These are phyloP conservation scores for Candida maltosa DNA, from an alignment of 805 yeast species.

Conservation along the genomic window DNA sequence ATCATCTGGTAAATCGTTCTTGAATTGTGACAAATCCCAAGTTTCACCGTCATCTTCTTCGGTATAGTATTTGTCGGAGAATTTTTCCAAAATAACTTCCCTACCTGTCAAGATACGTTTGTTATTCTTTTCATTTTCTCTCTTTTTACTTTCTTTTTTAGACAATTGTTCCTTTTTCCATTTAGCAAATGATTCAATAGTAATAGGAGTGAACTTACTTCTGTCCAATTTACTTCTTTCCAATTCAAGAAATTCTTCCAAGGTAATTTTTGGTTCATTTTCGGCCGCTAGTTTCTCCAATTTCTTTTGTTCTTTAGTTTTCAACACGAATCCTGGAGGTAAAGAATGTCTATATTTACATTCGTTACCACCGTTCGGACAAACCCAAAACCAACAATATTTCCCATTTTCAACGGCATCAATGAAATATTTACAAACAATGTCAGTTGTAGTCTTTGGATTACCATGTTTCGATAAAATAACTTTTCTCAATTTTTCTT, in stretches of 20 bases:
- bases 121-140: conserved; percentile 28
- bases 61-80: conserved; percentile 50
- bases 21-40: conserved; percentile 58
- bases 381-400: conserved; percentile 98
- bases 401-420: conserved; percentile 97
- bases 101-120: conserved; percentile 61
- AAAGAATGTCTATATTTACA: conserved; percentile 94
- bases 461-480: conserved; percentile 92
- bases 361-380: conserved; percentile 90
- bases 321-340: conserved; percentile 95
- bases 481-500: conserved; percentile 85
- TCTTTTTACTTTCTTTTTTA: conserved; percentile 45
- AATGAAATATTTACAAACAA: conserved; percentile 87
- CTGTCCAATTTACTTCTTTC: conserved; percentile 84
- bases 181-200: conserved; percentile 68
- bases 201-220: conserved; percentile 79
- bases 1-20: conserved; percentile 51
- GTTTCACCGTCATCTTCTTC: conserved; percentile 52
- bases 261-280: conserved; percentile 81
- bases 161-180: conserved; percentile 78
- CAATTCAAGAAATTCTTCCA: conserved; percentile 93
- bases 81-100: conserved; percentile 63
- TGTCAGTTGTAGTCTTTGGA: conserved; percentile 90
- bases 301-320: conserved; percentile 93
- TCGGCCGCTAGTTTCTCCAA: conserved; percentile 83